Evolutionary conservation across 495 filamentous ascomycete genomes (phyloP).

Genomic region (Lasiosphaeriaceae sp.): DNA sequence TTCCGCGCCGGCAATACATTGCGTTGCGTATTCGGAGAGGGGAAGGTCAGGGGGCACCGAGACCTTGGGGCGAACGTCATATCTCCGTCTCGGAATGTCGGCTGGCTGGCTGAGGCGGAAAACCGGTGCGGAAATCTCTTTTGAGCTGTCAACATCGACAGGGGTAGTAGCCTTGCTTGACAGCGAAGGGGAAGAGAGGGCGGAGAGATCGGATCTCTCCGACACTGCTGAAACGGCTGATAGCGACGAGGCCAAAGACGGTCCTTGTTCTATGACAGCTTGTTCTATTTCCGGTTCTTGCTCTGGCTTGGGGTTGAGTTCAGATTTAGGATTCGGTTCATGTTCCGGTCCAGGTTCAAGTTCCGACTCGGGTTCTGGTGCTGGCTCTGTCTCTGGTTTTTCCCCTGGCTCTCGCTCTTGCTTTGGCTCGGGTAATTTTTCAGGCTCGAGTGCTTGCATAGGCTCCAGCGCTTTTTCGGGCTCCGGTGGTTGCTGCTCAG

Average conservation of each 20-base stretch:
- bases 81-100: conserved; percentile 30
- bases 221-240: conserved; percentile 16
- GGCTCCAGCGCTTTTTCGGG: too few relatives aligned
- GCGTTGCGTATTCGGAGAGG: conserved; percentile 72
- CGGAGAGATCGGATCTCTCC: conserved; percentile 42
- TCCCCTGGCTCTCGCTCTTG: not conserved
- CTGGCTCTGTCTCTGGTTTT: not conserved
- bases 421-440: too few relatives aligned
- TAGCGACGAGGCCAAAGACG: conserved; percentile 14
- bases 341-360: not conserved
- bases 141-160: conserved; percentile 40
- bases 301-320: not conserved
- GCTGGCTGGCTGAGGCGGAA: conserved; percentile 3
- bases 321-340: not conserved
- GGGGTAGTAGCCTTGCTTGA: conserved; percentile 58
- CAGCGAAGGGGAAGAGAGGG: conserved; percentile 39
- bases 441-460: too few relatives aligned
- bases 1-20: conserved; percentile 84
- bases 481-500: too few relatives aligned
- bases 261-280: not conserved
- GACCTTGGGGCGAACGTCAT: conserved; percentile 63
- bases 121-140: conserved; percentile 18
- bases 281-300: not conserved
- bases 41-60: conserved; percentile 76
- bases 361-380: not conserved